Evolutionary conservation across 2,329 filamentous ascomycete species (phyloP), one percentile per base, ranked within the genome.

Genomic region (Trichoderma brevicompactum): DNA sequence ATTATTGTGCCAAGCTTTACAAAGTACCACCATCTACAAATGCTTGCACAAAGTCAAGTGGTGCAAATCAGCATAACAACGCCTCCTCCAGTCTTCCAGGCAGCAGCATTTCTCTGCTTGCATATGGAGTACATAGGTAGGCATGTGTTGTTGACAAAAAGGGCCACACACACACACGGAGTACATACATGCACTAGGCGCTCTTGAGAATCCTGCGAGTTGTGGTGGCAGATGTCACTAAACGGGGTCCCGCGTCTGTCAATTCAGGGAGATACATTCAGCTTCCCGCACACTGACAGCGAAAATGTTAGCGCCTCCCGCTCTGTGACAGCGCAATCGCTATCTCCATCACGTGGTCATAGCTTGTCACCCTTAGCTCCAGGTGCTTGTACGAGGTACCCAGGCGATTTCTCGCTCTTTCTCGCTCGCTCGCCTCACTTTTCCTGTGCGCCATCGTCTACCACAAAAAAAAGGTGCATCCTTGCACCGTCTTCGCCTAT

Each of bases 221-320:
- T 48, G 55, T 23, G 38, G 56, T 23, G 46, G 38, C 34, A 61
- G 36, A 53, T 52, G 48, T 36, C 48, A 15, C 48, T 32, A 19
- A 13, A 23, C 4, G 41, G 32, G 12, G 15, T n/a, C n/a, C 10
- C 5, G 6, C 13, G 6, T 10, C 10, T 32, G 53, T 28, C 23
- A 28, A 28, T 28, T 28, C 23, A 28, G 23, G n/a, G n/a, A 28
- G 23, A 5, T 28, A 32, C 54, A 34, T 44, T 44, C 40, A 19
- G 54, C 56, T 60, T 28, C 34, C 56, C 34, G 38, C 59, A 19
- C 44, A 19, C 13, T 28, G 48, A 41, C 38, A 19, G 43, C 28
- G 28, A 17, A 48, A 53, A 62, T 62, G 59, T 46, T 62, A 38
- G 59, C 49, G 59, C 49, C 59, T 62, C 59, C 59, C 59, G 59